Percentiles rank a stretch among this genome's conserved stretches.
phyloP scores from a whole-genome alignment of 441 rosid species.

The Rhodomyrtus psidioides region DNA sequence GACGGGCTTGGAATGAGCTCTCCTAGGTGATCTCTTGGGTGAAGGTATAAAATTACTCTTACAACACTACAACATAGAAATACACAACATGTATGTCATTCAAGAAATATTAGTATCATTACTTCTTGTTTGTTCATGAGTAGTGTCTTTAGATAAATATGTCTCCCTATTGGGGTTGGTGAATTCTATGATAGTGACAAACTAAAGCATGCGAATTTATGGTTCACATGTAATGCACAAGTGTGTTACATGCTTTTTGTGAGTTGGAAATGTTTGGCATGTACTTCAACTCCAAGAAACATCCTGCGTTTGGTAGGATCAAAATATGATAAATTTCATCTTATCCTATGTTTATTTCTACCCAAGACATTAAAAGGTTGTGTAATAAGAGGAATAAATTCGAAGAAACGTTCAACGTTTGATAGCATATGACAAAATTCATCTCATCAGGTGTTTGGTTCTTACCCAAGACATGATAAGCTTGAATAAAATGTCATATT shows the following conservation, averaged over 20 bases:
- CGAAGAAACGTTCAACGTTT: not conserved
- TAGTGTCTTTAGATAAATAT: not conserved
- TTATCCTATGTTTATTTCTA: too few relatives aligned
- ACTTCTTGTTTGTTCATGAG: not conserved
- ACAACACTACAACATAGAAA: not conserved
- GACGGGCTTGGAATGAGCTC: not conserved
- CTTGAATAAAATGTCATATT: not conserved
- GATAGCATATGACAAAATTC: too few relatives aligned
- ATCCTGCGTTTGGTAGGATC: not conserved
- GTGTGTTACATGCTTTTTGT: not conserved
- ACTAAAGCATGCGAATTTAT: too few relatives aligned
- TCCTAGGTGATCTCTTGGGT: rapidly evolving
- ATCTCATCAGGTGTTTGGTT: too few relatives aligned
- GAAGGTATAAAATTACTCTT: not conserved
- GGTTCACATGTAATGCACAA: not conserved
- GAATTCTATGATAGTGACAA: not conserved
- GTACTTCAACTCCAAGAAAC: not conserved
- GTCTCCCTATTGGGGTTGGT: not conserved
- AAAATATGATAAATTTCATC: too few relatives aligned
- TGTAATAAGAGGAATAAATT: too few relatives aligned
- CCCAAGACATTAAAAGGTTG: too few relatives aligned
- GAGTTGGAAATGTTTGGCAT: not conserved
- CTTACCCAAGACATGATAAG: too few relatives aligned
- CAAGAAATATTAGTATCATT: not conserved
- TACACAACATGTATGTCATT: not conserved